Percentiles rank a stretch among this genome's conserved stretches.
Evolutionary conservation across 352 stramenopile species (phyloP).

Genomic region (Pythium dissimile): DNA sequence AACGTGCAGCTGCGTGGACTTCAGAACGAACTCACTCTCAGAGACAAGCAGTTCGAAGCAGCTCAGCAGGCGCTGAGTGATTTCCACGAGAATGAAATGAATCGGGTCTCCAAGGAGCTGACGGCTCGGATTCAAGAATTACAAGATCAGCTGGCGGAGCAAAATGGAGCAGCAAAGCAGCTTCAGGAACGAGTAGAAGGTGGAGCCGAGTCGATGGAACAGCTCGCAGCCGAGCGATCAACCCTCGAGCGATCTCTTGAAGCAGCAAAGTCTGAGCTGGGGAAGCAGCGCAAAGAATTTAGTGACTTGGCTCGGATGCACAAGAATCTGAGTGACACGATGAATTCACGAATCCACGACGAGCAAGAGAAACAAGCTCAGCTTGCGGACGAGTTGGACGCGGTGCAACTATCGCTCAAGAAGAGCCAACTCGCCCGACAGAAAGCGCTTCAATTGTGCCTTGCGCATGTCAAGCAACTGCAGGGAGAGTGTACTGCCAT

Average conservation of each 20-base stretch:
- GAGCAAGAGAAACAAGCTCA: constrained; percentile 24
- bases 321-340: constrained; percentile 55
- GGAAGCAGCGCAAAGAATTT: constrained; percentile 56
- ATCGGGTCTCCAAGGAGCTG: constrained; percentile 6
- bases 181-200: constrained; percentile 13
- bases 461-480: constrained; percentile 3
- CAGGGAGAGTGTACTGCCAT: constrained; percentile 12
- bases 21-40: neutral
- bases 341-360: constrained; percentile 35
- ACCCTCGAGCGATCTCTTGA: constrained; percentile 28
- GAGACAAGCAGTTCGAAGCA: constrained; percentile 7
- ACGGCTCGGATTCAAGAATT: constrained; percentile 6
- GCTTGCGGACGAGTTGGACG: constrained; percentile 27
- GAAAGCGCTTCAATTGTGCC: constrained; percentile 14
- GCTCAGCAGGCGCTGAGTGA: neutral
- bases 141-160: constrained; percentile 5
- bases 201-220: constrained; percentile 14
- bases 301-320: constrained; percentile 62
- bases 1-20: neutral
- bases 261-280: constrained; percentile 29
- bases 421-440: neutral
- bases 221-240: constrained; percentile 23
- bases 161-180: constrained; percentile 8
- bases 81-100: constrained; percentile 4
- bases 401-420: constrained; percentile 7